Evolutionary conservation across 805 yeast species (phyloP).

Genomic region (Spathaspora sp.): DNA sequence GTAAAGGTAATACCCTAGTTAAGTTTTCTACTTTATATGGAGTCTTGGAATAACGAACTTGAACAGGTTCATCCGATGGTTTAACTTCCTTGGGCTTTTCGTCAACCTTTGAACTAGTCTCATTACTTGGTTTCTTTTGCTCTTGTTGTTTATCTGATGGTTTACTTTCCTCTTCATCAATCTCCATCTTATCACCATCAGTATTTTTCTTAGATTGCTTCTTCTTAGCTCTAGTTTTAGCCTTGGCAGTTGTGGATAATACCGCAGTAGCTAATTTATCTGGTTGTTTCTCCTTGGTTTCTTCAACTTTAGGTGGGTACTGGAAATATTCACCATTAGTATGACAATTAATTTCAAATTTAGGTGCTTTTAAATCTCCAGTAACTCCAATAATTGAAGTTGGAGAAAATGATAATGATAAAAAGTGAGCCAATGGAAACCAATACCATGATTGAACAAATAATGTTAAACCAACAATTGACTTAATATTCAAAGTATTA

Average conservation of each 20-base stretch:
- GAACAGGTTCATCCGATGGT: conserved; percentile 26
- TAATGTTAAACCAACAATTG: conserved; percentile 86
- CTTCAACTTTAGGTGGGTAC: conserved; percentile 87
- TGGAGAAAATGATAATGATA: conserved; percentile 88
- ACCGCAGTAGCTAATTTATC: conserved; percentile 93
- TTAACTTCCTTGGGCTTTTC: conserved; percentile 32
- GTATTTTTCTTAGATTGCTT: conserved; percentile 50
- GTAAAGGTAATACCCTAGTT: conserved; percentile 87
- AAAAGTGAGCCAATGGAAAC: conserved; percentile 95
- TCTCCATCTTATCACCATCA: conserved; percentile 41
- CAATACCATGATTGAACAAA: conserved; percentile 97
- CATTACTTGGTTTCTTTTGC: conserved; percentile 7
- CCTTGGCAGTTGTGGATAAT: conserved; percentile 86
- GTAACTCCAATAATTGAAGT: conserved; percentile 86
- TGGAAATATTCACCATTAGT: conserved; percentile 76
- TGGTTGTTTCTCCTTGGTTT: conserved; percentile 72
- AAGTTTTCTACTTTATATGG: conserved; percentile 74
- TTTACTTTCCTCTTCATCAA: conserved; percentile 24
- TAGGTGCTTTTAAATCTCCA: conserved; percentile 77
- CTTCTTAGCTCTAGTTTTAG: conserved; percentile 87
- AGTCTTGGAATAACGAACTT: conserved; percentile 53
- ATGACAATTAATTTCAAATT: conserved; percentile 76
- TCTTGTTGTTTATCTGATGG: conserved; percentile 7
- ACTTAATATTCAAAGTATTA: conserved; percentile 84
- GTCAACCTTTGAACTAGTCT: conserved; percentile 11